Percentiles rank a stretch among this genome's conserved stretches.
These are phyloP conservation scores for Aspergillus hiratsukae DNA, from an alignment of 2,329 filamentous ascomycete genomes.

Conservation along the genomic window DNA sequence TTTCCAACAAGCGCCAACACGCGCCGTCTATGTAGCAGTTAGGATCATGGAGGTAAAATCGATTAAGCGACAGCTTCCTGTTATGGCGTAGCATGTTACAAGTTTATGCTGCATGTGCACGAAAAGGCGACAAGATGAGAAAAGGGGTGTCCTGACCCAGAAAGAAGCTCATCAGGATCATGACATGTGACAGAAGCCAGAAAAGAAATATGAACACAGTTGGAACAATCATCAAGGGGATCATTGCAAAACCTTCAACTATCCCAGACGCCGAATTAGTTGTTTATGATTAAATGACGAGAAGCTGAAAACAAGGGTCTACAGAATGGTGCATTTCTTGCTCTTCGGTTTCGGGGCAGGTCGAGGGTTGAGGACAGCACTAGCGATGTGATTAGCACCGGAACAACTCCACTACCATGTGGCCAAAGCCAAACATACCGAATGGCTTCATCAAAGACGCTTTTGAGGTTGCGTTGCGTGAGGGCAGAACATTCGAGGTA, in stretches of 20 bases:
- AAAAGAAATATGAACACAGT: conserved; percentile 21
- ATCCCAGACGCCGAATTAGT: conserved; percentile 37
- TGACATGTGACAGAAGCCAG: conserved; percentile 12
- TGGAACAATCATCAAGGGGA: conserved; percentile 24
- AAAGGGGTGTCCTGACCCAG: conserved; percentile 10
- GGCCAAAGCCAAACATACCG: conserved; percentile 57
- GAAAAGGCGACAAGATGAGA: conserved; percentile 10
- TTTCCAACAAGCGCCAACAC: conserved; percentile 1
- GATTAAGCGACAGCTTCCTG: conserved; percentile 14
- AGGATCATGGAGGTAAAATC: not conserved
- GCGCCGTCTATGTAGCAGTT: not conserved
- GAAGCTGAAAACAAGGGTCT: conserved; percentile 21
- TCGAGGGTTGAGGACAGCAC: conserved; percentile 47
- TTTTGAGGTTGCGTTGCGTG: conserved; percentile 95
- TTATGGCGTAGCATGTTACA: conserved; percentile 23
- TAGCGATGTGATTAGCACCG: conserved; percentile 13
- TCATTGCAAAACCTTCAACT: conserved; percentile 19
- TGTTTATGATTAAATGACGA: conserved; percentile 34
- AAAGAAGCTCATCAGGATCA: conserved; percentile 15
- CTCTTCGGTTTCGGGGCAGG: conserved; percentile 43
- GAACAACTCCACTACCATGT: not conserved
- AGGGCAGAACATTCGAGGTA: conserved; percentile 97
- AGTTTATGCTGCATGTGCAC: conserved; percentile 21
- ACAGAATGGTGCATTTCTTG: conserved; percentile 46
- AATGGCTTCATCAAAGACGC: conserved; percentile 97